A percentile compares a stretch with the other conserved stretches of the same genome.
Evolutionary conservation across 345 rosid species (phyloP).

Genomic region (Reutealis trisperma): DNA sequence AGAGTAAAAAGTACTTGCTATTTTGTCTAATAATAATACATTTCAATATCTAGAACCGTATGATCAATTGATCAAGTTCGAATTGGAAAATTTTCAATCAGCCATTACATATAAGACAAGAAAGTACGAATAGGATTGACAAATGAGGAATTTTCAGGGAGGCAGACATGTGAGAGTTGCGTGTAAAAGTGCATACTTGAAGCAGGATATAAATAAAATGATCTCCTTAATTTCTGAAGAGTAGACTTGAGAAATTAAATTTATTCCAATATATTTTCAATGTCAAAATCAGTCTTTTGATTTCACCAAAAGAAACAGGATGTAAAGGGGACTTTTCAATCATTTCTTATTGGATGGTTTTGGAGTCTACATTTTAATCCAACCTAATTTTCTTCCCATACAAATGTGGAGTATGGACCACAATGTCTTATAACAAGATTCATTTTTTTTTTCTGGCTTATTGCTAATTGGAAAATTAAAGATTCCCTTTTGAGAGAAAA

Average conservation of each 20-base stretch:
- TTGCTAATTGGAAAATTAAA: conserved; percentile 2
- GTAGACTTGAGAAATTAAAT: background rate
- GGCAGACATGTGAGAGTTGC: conserved; percentile 19
- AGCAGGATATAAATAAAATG: background rate
- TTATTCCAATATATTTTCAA: background rate
- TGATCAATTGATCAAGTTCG: background rate
- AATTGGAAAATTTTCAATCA: background rate
- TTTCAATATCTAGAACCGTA: background rate
- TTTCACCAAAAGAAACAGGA: background rate
- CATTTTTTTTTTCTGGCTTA: conserved; percentile 15
- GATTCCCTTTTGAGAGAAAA: background rate
- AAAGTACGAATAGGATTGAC: background rate
- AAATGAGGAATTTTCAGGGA: background rate
- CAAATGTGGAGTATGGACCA: conserved; percentile 19
- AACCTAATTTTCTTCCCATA: background rate
- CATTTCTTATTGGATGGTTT: conserved; percentile 8
- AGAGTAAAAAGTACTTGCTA: background rate
- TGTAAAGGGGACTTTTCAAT: conserved; percentile 8
- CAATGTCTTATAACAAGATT: conserved; percentile 24
- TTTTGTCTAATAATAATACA: background rate
- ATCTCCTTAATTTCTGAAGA: background rate
- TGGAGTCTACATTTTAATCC: conserved; percentile 13
- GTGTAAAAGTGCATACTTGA: conserved; percentile 15
- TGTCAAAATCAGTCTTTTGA: conserved; percentile 24
- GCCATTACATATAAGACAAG: background rate